Base-by-base conservation (phyloP, 495 filamentous ascomycete species). In the Parathielavia hyrcaniae region DNA sequence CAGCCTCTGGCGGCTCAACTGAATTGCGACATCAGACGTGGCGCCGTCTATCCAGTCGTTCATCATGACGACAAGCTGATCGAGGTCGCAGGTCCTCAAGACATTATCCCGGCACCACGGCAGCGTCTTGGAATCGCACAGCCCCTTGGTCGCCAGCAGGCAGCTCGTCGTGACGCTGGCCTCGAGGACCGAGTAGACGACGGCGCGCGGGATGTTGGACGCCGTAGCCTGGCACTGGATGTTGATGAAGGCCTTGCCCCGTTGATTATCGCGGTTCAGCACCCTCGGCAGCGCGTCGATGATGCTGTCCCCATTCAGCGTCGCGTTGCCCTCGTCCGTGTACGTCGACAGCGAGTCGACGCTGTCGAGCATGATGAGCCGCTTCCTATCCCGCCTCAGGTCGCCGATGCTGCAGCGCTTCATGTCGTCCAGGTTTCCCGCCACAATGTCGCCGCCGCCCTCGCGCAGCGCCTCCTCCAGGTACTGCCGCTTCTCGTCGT, bases 11-110 rank as follows among this genome's bases (percentile, higher is more conserved):
- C 60, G 60, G 57, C 72, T 75, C 65, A 79, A 62, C 57, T 71
- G 66, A 57, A 79, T 64, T 1, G 70, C 72, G 7, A 77, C 72
- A 69, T 81, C 77, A 7, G 72, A 72, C 17, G 79, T 82, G 35
- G 67, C 78, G 6, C 79, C 79, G 61, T 81, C 79, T 49, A 82
- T 70, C 51, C 79, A 81, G 57, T 81, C 79, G 66, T 82, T 81
- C 78, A 81, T 77, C 30, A 78, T 55, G 11, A 79, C 76, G 11
- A 80, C 72, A 7, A 75, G 62, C 44, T 71, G 57, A 22, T 76
- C 73, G 19, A 60, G 64, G 19, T 60, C 63, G 55, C 78, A 69
- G 19, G 55, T 65, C 26, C 61, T 53, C 38, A 74, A 57, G 17
- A 67, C 69, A 56, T 81, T 76, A 32, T 69, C 71, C 46, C 67